Conservation (phyloP, 192 early-diverging fungal species). For the Rhizophagus sp. region DNA sequence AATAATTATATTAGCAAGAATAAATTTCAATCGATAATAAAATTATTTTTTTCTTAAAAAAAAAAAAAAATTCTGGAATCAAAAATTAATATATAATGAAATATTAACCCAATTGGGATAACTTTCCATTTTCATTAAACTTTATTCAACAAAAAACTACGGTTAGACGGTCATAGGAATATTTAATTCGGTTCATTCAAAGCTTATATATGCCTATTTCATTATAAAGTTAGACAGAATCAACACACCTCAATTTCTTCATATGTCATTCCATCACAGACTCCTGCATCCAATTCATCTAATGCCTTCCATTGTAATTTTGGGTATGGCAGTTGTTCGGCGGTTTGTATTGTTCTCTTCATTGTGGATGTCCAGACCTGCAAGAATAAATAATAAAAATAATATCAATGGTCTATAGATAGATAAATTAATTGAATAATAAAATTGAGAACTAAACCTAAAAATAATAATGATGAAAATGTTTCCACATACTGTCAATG, state of each 20-base stretch:
- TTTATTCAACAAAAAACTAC: too few relatives aligned
- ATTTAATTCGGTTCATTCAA: too few relatives aligned
- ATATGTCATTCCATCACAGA: conserved; percentile 99
- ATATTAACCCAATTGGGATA: too few relatives aligned
- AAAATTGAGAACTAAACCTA: neutral
- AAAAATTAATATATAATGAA: neutral
- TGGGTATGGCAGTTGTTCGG: conserved; percentile 74
- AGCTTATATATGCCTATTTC: too few relatives aligned
- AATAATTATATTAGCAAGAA: too few relatives aligned
- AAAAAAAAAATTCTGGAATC: neutral
- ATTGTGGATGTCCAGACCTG: conserved; percentile 96
- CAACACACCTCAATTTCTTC: conserved; percentile 86
- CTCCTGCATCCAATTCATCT: conserved; percentile 96
- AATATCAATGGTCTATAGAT: neutral
- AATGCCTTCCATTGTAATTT: conserved; percentile 97
- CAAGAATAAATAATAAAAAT: neutral
- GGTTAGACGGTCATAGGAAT: too few relatives aligned
- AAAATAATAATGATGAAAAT: neutral
- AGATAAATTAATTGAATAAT: neutral
- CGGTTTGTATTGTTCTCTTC: conserved; percentile 91
- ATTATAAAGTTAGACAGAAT: neutral
- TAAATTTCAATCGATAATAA: neutral
- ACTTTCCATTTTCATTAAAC: too few relatives aligned
- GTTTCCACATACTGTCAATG: conserved; percentile 57
- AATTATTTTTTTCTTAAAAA: neutral